Evolutionary conservation across 345 rosid genomes (phyloP).

Genomic region (Gossypium longicalyx): DNA sequence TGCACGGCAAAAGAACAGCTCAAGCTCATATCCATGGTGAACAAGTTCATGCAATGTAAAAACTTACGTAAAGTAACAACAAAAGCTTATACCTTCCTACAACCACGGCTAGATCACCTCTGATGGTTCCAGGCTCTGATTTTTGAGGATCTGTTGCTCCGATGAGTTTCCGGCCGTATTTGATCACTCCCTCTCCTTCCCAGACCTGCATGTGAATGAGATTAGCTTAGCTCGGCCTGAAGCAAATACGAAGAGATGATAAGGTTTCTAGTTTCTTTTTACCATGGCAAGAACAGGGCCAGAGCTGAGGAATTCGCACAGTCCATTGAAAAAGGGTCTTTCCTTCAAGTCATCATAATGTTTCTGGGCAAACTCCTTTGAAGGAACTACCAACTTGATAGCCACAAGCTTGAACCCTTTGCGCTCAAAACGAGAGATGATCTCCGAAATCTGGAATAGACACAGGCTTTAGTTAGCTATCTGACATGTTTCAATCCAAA

Average conservation of each 20-base stretch:
- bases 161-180: slow-evolving; percentile 86
- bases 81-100: slow-evolving; percentile 68
- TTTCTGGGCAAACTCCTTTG: slow-evolving; percentile 81
- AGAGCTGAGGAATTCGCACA: slow-evolving; percentile 96
- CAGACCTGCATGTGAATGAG: slow-evolving; percentile 60
- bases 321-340: slow-evolving; percentile 90
- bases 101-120: slow-evolving; percentile 93
- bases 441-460: slow-evolving; percentile 67
- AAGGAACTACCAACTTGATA: slow-evolving; percentile 68
- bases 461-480: background rate
- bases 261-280: slow-evolving; percentile 17
- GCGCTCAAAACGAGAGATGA: slow-evolving; percentile 88
- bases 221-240: background rate
- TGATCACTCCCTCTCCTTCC: slow-evolving; percentile 99
- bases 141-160: slow-evolving; percentile 99
- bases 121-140: slow-evolving; percentile 95
- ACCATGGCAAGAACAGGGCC: slow-evolving; percentile 99
- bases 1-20: slow-evolving; percentile 21
- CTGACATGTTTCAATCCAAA: background rate
- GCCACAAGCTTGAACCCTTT: slow-evolving; percentile 98
- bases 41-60: background rate
- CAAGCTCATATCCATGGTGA: background rate
- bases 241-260: background rate
- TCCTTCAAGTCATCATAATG: slow-evolving; percentile 93
- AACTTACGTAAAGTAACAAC: background rate